Conservation (phyloP, 2,329 filamentous ascomycete species). For the Cytospora piceicola region DNA sequence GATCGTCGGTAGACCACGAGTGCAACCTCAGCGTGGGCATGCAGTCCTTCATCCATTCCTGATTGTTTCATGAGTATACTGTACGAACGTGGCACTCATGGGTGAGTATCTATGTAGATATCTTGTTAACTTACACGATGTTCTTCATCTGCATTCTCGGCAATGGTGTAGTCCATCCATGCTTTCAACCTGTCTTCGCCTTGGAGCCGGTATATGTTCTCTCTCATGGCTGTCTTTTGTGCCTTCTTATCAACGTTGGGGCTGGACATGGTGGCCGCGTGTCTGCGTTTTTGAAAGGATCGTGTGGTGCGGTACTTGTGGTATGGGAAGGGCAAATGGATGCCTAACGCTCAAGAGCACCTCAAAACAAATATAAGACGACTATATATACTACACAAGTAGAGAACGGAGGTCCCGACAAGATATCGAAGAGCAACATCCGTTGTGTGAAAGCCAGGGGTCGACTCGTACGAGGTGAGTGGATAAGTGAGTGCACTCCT, state of each 20-base stretch:
- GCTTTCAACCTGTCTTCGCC: conserved; percentile 31
- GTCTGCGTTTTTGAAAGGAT: not conserved
- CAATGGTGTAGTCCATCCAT: conserved; percentile 15
- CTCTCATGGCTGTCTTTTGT: not conserved
- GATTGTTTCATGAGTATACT: not conserved
- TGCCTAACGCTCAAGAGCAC: not conserved
- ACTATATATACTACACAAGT: not conserved
- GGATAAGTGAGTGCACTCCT: not conserved
- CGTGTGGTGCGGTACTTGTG: not conserved
- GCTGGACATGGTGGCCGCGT: conserved; percentile 7
- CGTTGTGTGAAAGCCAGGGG: not conserved
- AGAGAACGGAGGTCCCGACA: not conserved
- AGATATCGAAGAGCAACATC: not conserved
- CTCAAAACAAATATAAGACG: not conserved
- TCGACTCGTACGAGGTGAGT: not conserved
- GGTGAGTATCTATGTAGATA: too few species aligned
- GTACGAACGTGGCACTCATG: not conserved
- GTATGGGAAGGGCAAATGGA: not conserved
- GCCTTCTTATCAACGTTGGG: not conserved
- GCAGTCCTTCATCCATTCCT: conserved; percentile 25
- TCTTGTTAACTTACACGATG: conserved; percentile 22
- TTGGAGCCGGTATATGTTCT: conserved; percentile 3
- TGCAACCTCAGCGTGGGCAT: conserved; percentile 20
- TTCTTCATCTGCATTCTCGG: conserved; percentile 17
- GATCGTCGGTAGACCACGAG: conserved; percentile 27